Conservation (phyloP, 1,284 basidiomycete genomes). For the Cutaneotrichosporon mucoides region DNA sequence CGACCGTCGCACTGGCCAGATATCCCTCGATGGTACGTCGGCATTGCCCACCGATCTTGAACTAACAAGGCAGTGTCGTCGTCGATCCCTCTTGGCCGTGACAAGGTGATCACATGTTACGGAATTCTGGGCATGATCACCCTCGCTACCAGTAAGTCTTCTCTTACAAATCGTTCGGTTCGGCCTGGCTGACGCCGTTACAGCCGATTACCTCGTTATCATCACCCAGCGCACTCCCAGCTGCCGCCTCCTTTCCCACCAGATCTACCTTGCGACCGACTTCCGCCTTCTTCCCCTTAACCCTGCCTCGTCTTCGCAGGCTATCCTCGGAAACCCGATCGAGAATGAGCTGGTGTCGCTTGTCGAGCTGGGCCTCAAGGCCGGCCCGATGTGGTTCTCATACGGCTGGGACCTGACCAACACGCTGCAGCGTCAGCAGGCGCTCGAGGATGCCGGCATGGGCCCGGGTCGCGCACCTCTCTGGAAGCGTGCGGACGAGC, state of each 20-base stretch:
- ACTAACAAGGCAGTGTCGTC: conserved; percentile 25
- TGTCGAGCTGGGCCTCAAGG: conserved; percentile 76
- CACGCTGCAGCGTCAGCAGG: conserved; percentile 76
- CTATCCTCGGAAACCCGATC: conserved; percentile 64
- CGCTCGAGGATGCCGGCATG: conserved; percentile 60
- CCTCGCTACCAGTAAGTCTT: conserved; percentile 65
- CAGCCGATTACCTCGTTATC: conserved; percentile 89
- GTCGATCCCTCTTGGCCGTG: conserved; percentile 46
- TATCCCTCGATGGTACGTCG: conserved; percentile 48
- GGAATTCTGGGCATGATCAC: conserved; percentile 83
- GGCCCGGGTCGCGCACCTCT: conserved; percentile 52
- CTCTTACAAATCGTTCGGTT: neutral
- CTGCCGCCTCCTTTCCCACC: conserved; percentile 74
- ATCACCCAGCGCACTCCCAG: conserved; percentile 78
- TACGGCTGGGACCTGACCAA: conserved; percentile 90
- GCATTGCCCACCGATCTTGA: too few species aligned
- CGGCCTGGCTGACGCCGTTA: neutral
- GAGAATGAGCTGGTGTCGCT: conserved; percentile 84
- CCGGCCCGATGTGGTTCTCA: conserved; percentile 81
- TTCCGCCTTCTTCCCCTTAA: conserved; percentile 84
- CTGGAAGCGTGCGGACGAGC: conserved; percentile 70
- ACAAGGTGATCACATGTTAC: conserved; percentile 57
- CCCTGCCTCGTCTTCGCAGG: conserved; percentile 61
- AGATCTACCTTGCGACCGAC: conserved; percentile 84
- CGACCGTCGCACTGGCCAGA: conserved; percentile 44